Evolutionary conservation across 164 flowering plant genomes (phyloP), one percentile per base, ranked within the genome.

Genomic region (Nymphaea colorata): DNA sequence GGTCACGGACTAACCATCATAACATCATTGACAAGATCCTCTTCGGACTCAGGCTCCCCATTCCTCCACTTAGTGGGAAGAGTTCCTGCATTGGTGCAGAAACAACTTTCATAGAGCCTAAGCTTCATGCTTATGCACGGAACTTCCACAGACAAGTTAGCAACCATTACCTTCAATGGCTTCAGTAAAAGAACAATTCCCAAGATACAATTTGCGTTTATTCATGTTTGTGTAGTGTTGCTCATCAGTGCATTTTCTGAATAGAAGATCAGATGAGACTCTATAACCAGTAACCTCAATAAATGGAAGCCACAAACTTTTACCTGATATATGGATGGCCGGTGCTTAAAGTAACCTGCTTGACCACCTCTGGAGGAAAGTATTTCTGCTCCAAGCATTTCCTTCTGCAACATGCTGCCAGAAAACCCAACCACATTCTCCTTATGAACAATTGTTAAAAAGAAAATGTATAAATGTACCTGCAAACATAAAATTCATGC

Each of bases 31-130:
- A 47, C 55, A 47, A 12, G 55, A 47, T 12, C 55, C 55, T 12
- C 7, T 47, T 47, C 12, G 5, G 55, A 47, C 55, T 47, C 55
- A 47, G 55, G 55, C 12, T 47, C 36, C 36, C 36, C 55, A 47
- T 4, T 47, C 55, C 55, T 47, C 96, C 96, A 88, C 77, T 93
- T 90, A 57, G 67, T 73, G 66, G 76, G 68, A 70, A 64, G 42
- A 72, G 36, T 61, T 76, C 82, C 67, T 72, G 76, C 55, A 53
- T 71, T 61, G 51, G 66, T 25, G 36, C 36, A 25, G 36, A 25
- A 25, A 25, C 36, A 25, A 25, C 36, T 25, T 25, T 25, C 36
- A 25, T 25, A 25, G 36, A 25, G 36, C 36, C 36, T 25, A 25
- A 25, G 36, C 36, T 25, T 25, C 0, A 25, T 25, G 36, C 36